These are phyloP conservation scores for Fagus sylvatica DNA, from an alignment of 306 rosid species.

Conservation along the genomic window DNA sequence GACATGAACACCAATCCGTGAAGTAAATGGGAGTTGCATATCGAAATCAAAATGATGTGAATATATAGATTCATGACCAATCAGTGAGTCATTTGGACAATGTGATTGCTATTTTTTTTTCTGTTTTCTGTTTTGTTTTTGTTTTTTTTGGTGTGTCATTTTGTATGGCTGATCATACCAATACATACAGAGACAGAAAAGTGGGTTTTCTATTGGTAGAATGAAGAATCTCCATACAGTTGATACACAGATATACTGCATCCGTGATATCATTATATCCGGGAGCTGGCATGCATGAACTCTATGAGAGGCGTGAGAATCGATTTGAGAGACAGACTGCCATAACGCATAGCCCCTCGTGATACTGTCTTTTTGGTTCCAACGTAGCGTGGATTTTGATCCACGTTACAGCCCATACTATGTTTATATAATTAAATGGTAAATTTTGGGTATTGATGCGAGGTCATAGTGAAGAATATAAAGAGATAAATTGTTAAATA, in stretches of 20 bases:
- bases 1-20: not conserved
- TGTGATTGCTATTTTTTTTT: too few relatives aligned
- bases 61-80: not conserved
- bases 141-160: not conserved
- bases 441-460: too few relatives aligned
- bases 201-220: not conserved
- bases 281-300: not conserved
- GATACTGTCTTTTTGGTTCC: not conserved
- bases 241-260: not conserved
- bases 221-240: not conserved
- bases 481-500: too few relatives aligned
- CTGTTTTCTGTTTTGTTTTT: not conserved
- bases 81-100: too few relatives aligned
- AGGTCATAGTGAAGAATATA: too few relatives aligned
- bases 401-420: too few relatives aligned
- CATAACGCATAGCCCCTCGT: not conserved
- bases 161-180: not conserved
- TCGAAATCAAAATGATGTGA: not conserved
- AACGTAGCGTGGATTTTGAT: not conserved
- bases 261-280: slow-evolving; percentile 19
- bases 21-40: not conserved
- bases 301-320: slow-evolving; percentile 19
- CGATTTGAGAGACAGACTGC: slow-evolving; percentile 15
- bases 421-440: too few relatives aligned
- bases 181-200: not conserved